Percentiles rank a stretch among this genome's conserved stretches.
These are phyloP conservation scores for Hypoxylon sp. DNA, from an alignment of 2,329 filamentous ascomycete genomes.

Conservation along the genomic window DNA sequence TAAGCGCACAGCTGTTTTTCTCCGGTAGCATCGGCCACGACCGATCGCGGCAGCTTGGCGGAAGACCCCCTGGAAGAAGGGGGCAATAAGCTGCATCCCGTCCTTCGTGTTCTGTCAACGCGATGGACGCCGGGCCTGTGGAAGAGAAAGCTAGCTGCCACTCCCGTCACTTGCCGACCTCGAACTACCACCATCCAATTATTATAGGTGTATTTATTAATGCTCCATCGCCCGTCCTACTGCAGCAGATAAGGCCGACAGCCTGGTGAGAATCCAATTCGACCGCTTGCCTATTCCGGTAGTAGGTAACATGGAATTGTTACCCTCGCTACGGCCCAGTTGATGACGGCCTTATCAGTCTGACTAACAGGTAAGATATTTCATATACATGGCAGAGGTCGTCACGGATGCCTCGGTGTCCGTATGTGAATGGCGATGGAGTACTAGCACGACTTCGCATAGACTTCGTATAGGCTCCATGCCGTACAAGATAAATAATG, in stretches of 20 bases:
- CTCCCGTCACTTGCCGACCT: constrained; percentile 16
- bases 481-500: not conserved
- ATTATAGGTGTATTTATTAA: constrained; percentile 16
- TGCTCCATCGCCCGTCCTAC: constrained; percentile 20
- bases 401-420: not conserved
- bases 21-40: constrained; percentile 23
- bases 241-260: constrained; percentile 27
- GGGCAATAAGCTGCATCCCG: constrained; percentile 19
- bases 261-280: constrained; percentile 1
- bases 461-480: not conserved
- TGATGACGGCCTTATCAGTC: constrained; percentile 17
- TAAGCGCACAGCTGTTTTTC: constrained; percentile 18
- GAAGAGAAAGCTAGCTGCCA: constrained; percentile 15
- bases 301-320: constrained; percentile 18
- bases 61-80: constrained; percentile 15
- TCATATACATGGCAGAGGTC: too few species aligned
- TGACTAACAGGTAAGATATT: not conserved
- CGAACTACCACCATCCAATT: constrained; percentile 20
- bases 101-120: not conserved
- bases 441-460: not conserved
- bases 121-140: not conserved
- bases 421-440: not conserved
- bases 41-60: constrained; percentile 32
- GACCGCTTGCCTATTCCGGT: constrained; percentile 27
- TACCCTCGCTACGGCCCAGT: constrained; percentile 18